Base-by-base conservation (phyloP, 2,329 filamentous ascomycete species). In the Nemania abortiva region DNA sequence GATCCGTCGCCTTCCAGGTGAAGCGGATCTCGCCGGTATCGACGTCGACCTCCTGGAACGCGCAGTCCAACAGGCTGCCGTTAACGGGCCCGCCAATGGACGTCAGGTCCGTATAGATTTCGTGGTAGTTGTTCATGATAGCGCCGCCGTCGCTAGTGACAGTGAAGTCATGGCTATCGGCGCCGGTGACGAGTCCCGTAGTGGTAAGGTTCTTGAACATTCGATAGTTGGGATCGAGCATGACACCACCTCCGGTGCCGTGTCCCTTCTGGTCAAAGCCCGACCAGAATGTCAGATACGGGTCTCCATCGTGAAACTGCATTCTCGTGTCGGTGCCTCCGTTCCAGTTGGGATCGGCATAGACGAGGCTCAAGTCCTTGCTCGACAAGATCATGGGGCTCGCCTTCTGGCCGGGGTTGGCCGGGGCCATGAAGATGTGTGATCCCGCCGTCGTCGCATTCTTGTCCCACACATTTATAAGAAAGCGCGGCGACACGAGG, bases 101-200 rank as follows among this genome's bases (percentile, higher is more conserved):
- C 0, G 74, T 77, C 37, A 78, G 73, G 66, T 82, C 75, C n/a
- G 73, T 76, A 6, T 72, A 63, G 7, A 80, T 74, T 34, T 74
- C 75, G 66, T 81, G 77, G 69, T 84, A 85, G 53, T 81, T 80
- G 9, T 80, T 81, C 73, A 84, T 79, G 42, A 85, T 75, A 22
- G 81, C 81, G 0, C 81, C 82, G 39, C 79, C 80, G 59, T 82
- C 74, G 0, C 75, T 64, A 0, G 83, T 85, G n/a, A 85, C 73
- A 18, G 77, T 74, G 66, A 84, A 81, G 56, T 84, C 82, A 70
- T 85, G 84, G 52, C 83, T 76, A 63, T 85, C 81, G 7, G 77
- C 78, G 0, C 77, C 79, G 27, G 78, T 79, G 10, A 72, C 73
- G 13, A 81, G 70, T 11, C 79, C 78, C 29, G 74, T 77, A 1